These are phyloP conservation scores for Aquilaria yunnanensis DNA, from an alignment of 345 rosid species.

Conservation along the genomic window DNA sequence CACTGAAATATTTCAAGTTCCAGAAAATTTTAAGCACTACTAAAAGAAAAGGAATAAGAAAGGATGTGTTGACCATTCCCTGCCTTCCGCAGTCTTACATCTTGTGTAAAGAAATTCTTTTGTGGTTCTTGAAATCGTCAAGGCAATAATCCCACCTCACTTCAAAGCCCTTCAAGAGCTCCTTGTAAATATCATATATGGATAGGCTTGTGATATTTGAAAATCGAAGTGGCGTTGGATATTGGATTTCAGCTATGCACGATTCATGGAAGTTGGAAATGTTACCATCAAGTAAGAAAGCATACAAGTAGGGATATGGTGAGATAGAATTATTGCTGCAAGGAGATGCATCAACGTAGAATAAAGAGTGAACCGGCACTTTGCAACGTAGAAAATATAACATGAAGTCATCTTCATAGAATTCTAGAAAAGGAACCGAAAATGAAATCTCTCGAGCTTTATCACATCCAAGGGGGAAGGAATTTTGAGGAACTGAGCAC, in stretches of 20 bases:
- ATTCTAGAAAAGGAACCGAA: too few species aligned
- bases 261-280: background rate
- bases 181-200: background rate
- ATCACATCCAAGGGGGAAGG: too few species aligned
- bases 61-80: too few species aligned
- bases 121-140: background rate
- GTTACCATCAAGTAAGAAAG: background rate
- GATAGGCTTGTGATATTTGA: background rate
- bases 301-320: constrained; percentile 6
- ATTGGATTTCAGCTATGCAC: background rate
- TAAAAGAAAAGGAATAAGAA: background rate
- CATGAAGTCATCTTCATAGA: background rate
- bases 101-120: background rate
- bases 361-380: background rate
- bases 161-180: background rate
- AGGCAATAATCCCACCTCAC: background rate
- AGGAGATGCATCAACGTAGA: constrained; percentile 7
- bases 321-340: constrained; percentile 5
- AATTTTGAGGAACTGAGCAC: background rate
- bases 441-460: too few species aligned
- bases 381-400: constrained; percentile 2
- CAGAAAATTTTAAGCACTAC: background rate
- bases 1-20: background rate
- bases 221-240: background rate
- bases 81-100: background rate